These are phyloP conservation scores for Neckera pumila DNA, from an alignment of 225 moss, liverwort and hornwort species.

Conservation along the genomic window DNA sequence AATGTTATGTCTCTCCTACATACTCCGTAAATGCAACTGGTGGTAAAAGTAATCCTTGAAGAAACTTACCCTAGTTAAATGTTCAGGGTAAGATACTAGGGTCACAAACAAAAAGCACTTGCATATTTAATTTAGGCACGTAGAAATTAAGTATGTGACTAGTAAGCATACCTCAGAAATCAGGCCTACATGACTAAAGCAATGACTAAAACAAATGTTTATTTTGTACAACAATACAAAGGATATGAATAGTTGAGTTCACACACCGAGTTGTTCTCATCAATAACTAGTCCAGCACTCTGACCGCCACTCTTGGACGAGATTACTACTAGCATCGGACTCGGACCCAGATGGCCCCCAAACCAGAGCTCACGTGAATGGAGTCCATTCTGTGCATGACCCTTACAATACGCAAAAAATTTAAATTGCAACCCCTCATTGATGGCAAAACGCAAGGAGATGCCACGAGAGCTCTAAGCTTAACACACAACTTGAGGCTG, in stretches of 20 bases:
- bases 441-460: not conserved
- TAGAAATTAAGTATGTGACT: not conserved
- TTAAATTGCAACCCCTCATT: not conserved
- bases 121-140: not conserved
- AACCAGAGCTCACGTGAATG: not conserved
- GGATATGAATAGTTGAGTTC: not conserved
- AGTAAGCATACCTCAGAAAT: not conserved
- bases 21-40: no score
- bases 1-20: no score
- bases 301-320: not conserved
- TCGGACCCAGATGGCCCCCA: not conserved
- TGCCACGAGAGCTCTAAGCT: not conserved
- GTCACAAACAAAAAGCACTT: not conserved
- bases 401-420: not conserved
- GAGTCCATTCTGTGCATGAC: not conserved
- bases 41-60: not conserved
- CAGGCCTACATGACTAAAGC: not conserved
- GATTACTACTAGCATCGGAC: not conserved
- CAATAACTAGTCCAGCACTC: not conserved
- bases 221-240: slow-evolving; percentile 24
- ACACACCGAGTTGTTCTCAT: not conserved
- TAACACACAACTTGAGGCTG: slow-evolving; percentile 26
- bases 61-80: not conserved
- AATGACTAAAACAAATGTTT: not conserved
- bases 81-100: not conserved